Base-by-base conservation (phyloP, 768 basidiomycete species). In the Collybia nuda region DNA sequence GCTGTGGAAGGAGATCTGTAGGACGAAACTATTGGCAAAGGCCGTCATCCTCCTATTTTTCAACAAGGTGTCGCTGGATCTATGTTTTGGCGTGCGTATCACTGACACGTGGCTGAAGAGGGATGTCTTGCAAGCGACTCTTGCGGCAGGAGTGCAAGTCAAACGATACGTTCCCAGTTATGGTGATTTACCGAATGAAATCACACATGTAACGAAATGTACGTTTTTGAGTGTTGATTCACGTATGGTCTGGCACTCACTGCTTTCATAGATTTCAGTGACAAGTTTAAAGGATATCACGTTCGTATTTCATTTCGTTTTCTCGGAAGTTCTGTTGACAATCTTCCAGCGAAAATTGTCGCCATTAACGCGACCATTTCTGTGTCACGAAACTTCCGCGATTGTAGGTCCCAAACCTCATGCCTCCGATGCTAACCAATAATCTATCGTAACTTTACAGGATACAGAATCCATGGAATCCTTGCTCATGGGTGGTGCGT, bases 41-140 rank as follows among this genome's bases (percentile, higher is more conserved):
- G 77, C 84, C 15, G 81, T 80, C 52, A 70, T 90, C n/a, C 82
- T 90, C 24, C 66, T 90, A 11, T 90, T 91, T 67, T 72, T 90
- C 51, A 91, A 91, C 62, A 90, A 90, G 71, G 82, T 79, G 52
- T 22, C 65, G 56, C 21, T 5, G 0, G 15, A 29, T 40, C 2
- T 47, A 41, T 24, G 5, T 35, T 22, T 12, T 41, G 18, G 17
- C 19, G 15, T 51, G n/a, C n/a, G 29, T 26, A 36, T 17, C 36
- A 2, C 35, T 41, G 14, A 51, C 21, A 6, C 18, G 39, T 44
- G 22, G 42, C 37, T 52, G 32, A 32, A 71, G 64, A 68, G 58
- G 70, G 79, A 88, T 70, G 80, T 88, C 21, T 63, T 87, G 19
- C 64, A 70, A 38, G 70, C 76, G 3, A 86, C 79, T 3, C 70